phyloP scores from a whole-genome alignment of 768 basidiomycete species.

The Leccinum boreale region DNA sequence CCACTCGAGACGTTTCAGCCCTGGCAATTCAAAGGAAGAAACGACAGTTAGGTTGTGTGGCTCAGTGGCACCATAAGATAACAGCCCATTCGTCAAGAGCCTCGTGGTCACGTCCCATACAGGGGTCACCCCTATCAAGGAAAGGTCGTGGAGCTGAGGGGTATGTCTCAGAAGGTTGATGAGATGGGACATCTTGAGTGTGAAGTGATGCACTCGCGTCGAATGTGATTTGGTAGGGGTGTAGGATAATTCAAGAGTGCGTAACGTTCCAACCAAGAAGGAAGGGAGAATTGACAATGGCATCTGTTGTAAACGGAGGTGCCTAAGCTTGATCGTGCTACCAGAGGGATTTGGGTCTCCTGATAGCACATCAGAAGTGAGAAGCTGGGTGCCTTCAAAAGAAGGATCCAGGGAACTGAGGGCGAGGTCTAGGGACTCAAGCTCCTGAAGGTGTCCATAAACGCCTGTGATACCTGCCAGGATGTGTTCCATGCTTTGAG shows the following conservation, averaged over 20 bases:
- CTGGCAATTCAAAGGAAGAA: slow-evolving; percentile 32
- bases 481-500: slow-evolving; percentile 29
- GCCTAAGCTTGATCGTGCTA: slow-evolving; percentile 16
- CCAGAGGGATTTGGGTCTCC: slow-evolving; percentile 1
- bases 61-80: slow-evolving; percentile 5
- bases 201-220: slow-evolving; percentile 27
- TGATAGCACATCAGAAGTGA: slow-evolving; percentile 18
- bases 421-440: slow-evolving; percentile 31
- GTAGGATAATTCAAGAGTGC: slow-evolving; percentile 42
- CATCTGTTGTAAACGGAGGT: slow-evolving; percentile 42
- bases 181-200: slow-evolving; percentile 40
- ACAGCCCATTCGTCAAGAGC: slow-evolving; percentile 10
- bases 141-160: slow-evolving; percentile 41
- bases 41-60: slow-evolving; percentile 5
- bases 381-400: slow-evolving; percentile 25
- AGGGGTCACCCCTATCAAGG: slow-evolving; percentile 41
- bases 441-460: slow-evolving; percentile 17
- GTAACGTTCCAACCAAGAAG: slow-evolving; percentile 37
- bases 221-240: slow-evolving; percentile 27
- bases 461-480: slow-evolving; percentile 18
- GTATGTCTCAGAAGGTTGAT: slow-evolving; percentile 36
- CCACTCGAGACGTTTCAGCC: slow-evolving; percentile 47
- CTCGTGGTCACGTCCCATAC: slow-evolving; percentile 32
- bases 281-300: slow-evolving; percentile 38
- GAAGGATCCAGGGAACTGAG: slow-evolving; percentile 25